Conservation (phyloP, 352 stramenopile species). For the Phytophthora capsici region DNA sequence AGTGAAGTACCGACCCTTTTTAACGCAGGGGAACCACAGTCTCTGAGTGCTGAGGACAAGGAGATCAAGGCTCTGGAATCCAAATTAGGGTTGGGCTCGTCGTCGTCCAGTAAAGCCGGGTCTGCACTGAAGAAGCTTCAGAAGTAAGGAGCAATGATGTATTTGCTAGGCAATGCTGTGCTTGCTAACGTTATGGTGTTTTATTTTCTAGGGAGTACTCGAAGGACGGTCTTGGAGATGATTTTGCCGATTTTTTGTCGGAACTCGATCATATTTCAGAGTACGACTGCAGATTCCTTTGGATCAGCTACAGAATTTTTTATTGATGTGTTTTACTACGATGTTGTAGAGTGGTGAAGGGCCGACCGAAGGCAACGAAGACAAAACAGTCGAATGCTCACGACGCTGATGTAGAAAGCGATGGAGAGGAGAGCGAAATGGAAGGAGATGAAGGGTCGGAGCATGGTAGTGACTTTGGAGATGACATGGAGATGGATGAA, state of each 20-base stretch:
- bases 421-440: conserved; percentile 30
- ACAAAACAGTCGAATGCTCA: conserved; percentile 8
- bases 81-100: conserved; percentile 59
- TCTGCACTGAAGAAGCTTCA: conserved; percentile 69
- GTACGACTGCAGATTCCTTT: conserved; percentile 32
- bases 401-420: conserved; percentile 30
- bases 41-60: conserved; percentile 51
- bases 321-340: conserved; percentile 6
- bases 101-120: conserved; percentile 44
- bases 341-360: conserved; percentile 65
- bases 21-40: conserved; percentile 22
- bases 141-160: conserved; percentile 44
- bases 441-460: conserved; percentile 38
- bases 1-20: background rate
- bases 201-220: conserved; percentile 65
- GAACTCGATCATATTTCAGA: conserved; percentile 78
- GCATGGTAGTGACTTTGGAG: conserved; percentile 30
- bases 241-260: conserved; percentile 83
- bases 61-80: conserved; percentile 81
- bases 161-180: background rate
- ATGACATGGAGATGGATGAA: conserved; percentile 79
- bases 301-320: background rate
- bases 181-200: conserved; percentile 17
- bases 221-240: conserved; percentile 79
- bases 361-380: conserved; percentile 31